Base-by-base conservation (phyloP, 2,329 filamentous ascomycete genomes). In the Aspergillus carbonarius region DNA sequence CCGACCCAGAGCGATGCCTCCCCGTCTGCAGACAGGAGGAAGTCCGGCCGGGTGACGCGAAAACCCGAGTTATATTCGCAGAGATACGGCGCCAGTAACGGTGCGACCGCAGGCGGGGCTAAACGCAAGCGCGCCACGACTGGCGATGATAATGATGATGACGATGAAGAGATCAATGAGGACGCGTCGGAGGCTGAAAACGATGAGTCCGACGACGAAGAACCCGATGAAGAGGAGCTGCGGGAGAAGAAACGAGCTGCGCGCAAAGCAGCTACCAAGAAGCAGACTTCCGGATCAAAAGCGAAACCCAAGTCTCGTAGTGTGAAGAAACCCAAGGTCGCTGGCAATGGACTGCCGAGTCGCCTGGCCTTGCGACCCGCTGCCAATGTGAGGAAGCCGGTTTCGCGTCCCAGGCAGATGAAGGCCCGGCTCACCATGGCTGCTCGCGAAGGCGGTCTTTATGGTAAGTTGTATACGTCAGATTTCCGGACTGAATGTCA, bases 331-430 rank as follows among this genome's bases (percentile, higher is more conserved):
- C 74, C 81, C 39, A 87, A 83, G 71, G 82, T 82, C 27, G 80
- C 82, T 63, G 79, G 80, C 52, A 79, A 81, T 59, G 78, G 73
- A 17, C 61, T 74, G 32, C 70, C 72, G 46, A 76, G 71, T 46
- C 81, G 78, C 60, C 74, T 88, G 51, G 83, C 85, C 12, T 80
- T 87, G 49, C 79, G 85, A 23, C 81, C 82, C 6, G 78, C 79
- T 35, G 73, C 76, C 44, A 80, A 78, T 65, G 73, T 72, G 42
- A 76, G 76, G 63, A 72, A 73, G 34, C 79, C 78, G 58, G 65
- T 76, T 37, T 74, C 78, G 44, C 81, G 80, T 59, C 71, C 74
- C 18, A 79, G 79, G 66, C 85, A 83, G 64, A 78, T 79, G 48
- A 80, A 79, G 42, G 73, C 80, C 23, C 78, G 82, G 60, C 81